Evolutionary conservation across 2,329 filamentous ascomycete genomes (phyloP).

Genomic region (Aphanocladium album): DNA sequence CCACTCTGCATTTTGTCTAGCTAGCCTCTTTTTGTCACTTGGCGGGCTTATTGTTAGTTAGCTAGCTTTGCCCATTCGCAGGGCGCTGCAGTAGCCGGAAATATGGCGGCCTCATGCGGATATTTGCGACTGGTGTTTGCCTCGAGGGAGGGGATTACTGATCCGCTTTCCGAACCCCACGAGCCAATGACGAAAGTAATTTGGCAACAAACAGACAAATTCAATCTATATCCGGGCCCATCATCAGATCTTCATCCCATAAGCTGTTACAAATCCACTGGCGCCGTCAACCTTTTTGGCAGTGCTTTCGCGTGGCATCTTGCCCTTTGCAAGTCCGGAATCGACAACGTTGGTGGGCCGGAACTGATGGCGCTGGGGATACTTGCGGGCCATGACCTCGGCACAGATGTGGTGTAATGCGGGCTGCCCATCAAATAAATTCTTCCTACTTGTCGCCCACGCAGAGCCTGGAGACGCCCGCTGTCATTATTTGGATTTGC

Average conservation of each 20-base stretch:
- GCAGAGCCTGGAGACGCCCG: background rate
- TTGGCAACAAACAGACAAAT: background rate
- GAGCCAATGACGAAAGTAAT: background rate
- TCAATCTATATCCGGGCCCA: background rate
- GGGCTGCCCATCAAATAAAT: too few species aligned
- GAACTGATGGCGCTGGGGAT: background rate
- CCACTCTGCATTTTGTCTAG: background rate
- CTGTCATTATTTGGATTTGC: background rate
- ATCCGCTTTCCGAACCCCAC: background rate
- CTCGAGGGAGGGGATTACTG: background rate
- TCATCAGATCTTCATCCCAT: background rate
- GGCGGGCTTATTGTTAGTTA: background rate
- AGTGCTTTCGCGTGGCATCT: too few species aligned
- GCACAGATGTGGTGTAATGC: too few species aligned
- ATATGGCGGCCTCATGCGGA: background rate
- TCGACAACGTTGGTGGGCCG: too few species aligned
- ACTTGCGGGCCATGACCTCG: background rate
- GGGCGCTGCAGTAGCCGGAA: background rate
- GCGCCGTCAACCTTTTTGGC: background rate
- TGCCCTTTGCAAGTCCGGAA: background rate
- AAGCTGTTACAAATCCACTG: background rate
- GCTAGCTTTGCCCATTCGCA: background rate
- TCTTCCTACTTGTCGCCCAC: too few species aligned
- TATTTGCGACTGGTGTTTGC: background rate
- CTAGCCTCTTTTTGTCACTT: background rate